phyloP scores from a whole-genome alignment of 371 early-diverging fungal genomes.

The Mortierella polycephala region DNA sequence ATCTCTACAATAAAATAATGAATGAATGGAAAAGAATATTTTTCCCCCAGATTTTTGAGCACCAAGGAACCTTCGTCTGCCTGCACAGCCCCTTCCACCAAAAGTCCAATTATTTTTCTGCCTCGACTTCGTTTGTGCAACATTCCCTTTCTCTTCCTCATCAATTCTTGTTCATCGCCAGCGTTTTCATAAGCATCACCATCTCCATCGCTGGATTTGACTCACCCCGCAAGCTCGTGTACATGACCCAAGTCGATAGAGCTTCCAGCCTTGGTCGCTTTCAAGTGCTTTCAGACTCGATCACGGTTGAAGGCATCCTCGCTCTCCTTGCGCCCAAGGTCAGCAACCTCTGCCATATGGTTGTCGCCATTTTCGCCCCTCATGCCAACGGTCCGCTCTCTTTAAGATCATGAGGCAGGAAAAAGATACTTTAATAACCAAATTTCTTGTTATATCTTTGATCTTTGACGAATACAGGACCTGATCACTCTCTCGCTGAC shows the following conservation, averaged over 20 bases:
- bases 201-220: too few species aligned
- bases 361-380: background rate
- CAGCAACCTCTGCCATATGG: background rate
- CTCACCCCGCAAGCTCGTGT: too few species aligned
- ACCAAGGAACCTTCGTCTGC: background rate
- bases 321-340: slow-evolving; percentile 22
- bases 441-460: too few species aligned
- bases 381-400: too few species aligned
- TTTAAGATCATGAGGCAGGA: background rate
- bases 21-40: background rate
- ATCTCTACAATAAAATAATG: too few species aligned
- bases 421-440: background rate
- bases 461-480: slow-evolving; percentile 12
- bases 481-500: slow-evolving; percentile 12
- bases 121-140: background rate
- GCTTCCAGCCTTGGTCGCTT: slow-evolving; percentile 18
- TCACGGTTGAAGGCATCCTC: slow-evolving; percentile 22
- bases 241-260: slow-evolving; percentile 5
- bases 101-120: background rate
- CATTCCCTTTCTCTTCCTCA: background rate
- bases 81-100: slow-evolving; percentile 6
- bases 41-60: background rate
- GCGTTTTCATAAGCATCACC: background rate
- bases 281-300: slow-evolving; percentile 10
- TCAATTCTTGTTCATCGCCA: slow-evolving; percentile 1